Conservation (phyloP, 768 basidiomycete species). For the Termitomyces heimii region DNA sequence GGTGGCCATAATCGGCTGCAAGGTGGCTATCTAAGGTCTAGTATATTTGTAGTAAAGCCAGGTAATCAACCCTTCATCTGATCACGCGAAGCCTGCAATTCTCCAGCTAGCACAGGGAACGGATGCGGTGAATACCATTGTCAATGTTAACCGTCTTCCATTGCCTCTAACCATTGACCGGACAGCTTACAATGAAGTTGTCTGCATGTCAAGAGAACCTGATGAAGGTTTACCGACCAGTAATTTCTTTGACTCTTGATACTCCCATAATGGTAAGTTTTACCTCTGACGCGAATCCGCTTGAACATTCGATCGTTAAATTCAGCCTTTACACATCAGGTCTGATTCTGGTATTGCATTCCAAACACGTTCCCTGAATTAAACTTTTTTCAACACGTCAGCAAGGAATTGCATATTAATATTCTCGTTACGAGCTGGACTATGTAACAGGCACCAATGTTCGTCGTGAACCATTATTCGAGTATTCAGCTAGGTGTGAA, state of each 20-base stretch:
- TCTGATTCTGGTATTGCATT: not conserved
- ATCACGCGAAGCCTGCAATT: not conserved
- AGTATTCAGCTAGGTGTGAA: too few relatives aligned
- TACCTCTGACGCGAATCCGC: not conserved
- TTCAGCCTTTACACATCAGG: not conserved
- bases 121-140: not conserved
- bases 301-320: not conserved
- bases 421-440: too few relatives aligned
- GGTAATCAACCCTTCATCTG: not conserved
- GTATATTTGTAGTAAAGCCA: not conserved
- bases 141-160: not conserved
- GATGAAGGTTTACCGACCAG: not conserved
- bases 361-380: not conserved
- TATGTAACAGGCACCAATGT: too few relatives aligned
- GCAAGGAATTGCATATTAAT: not conserved
- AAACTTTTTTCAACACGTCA: not conserved
- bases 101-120: too few relatives aligned
- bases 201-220: not conserved
- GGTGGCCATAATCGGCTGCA: slow-evolving; percentile 23
- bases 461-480: too few relatives aligned
- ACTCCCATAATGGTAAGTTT: not conserved
- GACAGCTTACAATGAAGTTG: not conserved
- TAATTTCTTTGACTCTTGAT: not conserved
- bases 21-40: not conserved
- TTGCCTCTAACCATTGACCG: too few relatives aligned